Evolutionary conservation across 2,329 filamentous ascomycete species (phyloP).

Genomic region (Tolypocladium tundrense): DNA sequence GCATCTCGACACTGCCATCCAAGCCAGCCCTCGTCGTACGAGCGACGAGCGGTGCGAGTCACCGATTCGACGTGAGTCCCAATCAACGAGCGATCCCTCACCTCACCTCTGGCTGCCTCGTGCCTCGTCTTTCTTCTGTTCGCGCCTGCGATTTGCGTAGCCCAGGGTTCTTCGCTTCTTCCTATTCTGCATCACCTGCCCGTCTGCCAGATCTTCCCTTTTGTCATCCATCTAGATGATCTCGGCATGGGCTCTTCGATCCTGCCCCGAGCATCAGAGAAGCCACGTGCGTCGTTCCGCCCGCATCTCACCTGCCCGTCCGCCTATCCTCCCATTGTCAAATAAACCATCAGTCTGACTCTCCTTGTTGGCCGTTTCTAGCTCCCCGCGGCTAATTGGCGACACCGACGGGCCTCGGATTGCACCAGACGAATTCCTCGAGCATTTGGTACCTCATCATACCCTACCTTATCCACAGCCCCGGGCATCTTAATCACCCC

Average conservation of each 20-base stretch:
- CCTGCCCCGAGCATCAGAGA: not conserved
- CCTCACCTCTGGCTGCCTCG: not conserved
- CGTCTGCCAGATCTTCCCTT: not conserved
- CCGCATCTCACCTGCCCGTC: not conserved
- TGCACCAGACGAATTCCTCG: not conserved
- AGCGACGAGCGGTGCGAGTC: not conserved
- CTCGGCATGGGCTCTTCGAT: not conserved
- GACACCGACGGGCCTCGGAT: not conserved
- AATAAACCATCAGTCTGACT: not conserved
- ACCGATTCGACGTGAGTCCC: not conserved
- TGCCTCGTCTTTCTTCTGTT: not conserved
- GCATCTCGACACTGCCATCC: not conserved
- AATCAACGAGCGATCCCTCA: not conserved
- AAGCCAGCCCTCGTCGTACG: not conserved
- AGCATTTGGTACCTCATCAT: not conserved
- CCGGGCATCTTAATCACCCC: not conserved
- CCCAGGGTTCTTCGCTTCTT: not conserved
- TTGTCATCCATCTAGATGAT: not conserved
- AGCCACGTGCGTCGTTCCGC: not conserved
- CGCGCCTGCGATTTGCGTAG: not conserved
- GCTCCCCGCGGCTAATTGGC: not conserved
- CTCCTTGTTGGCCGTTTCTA: not conserved
- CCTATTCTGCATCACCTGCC: not conserved
- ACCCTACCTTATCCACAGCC: not conserved
- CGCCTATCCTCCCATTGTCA: not conserved